Base-by-base conservation (phyloP, 176 grass and related monocot genomes). In the Cenchrus purpureus region DNA sequence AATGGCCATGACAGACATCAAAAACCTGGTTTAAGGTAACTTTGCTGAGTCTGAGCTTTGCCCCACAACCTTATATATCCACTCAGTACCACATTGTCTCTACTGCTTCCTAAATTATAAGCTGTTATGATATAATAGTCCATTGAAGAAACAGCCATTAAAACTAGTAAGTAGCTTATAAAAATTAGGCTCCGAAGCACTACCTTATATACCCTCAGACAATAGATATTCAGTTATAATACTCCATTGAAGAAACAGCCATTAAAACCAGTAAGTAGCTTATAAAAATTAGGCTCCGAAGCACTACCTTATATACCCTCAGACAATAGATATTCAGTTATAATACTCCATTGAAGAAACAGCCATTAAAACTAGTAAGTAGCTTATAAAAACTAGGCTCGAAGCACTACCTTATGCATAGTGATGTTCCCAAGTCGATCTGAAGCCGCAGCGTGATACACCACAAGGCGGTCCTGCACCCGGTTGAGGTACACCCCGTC, bases 401-500 rank as follows among this genome's bases (percentile, higher is more conserved):
- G 34, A 71, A 29, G 3, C 7, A 67, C 9, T 81, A 92, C 90
- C 88, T 88, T 88, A 80, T 95, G 86, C 79, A 92, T 90, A 14
- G 88, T 99, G 45, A 96, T 88, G 80, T 92, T 92, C 53, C 97
- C 91, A 78, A 86, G 66, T n/a, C 81, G 91, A 78, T 98, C 89
- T 34, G 97, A 98, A 29, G 93, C 86, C 0, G 89, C 91, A 0
- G 90, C 91, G 2, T 87, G 73, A 72, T 90, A 95, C 34, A 94
- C 69, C 20, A 70, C 67, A 13, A 96, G 71, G 54, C 67, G 73
- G 58, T 99, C 86, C 32, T 73, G 73, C 42, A 88, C 91, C 58
- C 93, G 78, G 59, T 95, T 96, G 49, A 99, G 75, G 80, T 93
- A 92, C 31, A 99, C 37, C 10, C 91, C 93, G 10, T 94, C 91